A percentile compares a stretch with the other conserved stretches of the same genome.
These are phyloP conservation scores for Thermoascus crustaceus DNA, from an alignment of 2,329 filamentous ascomycete genomes.

Conservation along the genomic window DNA sequence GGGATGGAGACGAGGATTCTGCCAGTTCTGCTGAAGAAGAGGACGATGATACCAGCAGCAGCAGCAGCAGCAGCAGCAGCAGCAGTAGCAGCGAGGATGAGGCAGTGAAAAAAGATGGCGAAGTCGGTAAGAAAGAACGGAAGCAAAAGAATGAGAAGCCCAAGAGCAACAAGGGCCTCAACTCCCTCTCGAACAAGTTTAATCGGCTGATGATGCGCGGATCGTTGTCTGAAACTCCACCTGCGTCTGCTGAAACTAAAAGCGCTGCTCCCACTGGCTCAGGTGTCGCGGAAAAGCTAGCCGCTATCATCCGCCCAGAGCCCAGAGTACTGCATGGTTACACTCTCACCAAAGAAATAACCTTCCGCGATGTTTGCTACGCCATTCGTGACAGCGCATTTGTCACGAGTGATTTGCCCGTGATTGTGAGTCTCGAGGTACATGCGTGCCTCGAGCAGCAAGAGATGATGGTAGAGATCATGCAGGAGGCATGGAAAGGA, in stretches of 20 bases:
- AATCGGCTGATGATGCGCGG: conserved; percentile 2
- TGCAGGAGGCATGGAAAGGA: conserved; percentile 77
- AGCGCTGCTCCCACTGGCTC: conserved; percentile 1
- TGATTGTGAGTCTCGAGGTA: conserved; percentile 89
- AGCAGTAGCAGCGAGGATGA: conserved; percentile 18
- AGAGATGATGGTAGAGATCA: conserved; percentile 85
- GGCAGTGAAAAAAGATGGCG: conserved; percentile 7
- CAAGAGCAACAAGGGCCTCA: conserved; percentile 8
- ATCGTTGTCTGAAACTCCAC: neutral
- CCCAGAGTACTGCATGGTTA: conserved; percentile 80
- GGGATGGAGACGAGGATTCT: conserved; percentile 71
- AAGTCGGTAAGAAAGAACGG: conserved; percentile 15
- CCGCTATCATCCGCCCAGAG: conserved; percentile 49
- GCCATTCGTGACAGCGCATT: conserved; percentile 76
- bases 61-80: conserved; percentile 22
- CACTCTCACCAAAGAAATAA: conserved; percentile 76
- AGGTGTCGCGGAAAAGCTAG: conserved; percentile 4
- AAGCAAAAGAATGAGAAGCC: conserved; percentile 11
- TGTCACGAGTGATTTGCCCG: conserved; percentile 61
- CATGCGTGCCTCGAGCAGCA: conserved; percentile 78
- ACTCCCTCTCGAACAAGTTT: conserved; percentile 5
- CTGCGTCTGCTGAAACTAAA: conserved; percentile 1
- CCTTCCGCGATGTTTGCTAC: conserved; percentile 78
- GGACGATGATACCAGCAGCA: conserved; percentile 26
- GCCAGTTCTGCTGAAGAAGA: conserved; percentile 24